phyloP scores from a whole-genome alignment of 1,139 yeast genomes.

The Nakaseomyces nivariensis region DNA sequence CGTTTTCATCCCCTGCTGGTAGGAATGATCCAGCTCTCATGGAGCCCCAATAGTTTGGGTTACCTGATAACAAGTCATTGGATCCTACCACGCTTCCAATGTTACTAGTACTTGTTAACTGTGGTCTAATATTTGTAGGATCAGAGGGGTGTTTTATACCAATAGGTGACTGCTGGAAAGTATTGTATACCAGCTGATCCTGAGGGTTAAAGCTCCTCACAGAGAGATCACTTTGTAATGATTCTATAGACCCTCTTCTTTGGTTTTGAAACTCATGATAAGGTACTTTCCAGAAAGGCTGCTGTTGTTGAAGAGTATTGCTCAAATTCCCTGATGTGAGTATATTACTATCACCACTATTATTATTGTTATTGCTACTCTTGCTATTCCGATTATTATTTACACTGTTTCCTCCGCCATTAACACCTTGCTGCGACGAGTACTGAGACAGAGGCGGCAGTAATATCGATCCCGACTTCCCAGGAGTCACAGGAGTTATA shows the following conservation, averaged over 20 bases:
- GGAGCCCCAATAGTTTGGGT: slow-evolving; percentile 2
- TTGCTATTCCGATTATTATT: not conserved
- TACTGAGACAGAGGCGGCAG: slow-evolving; percentile 27
- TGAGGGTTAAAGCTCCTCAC: slow-evolving; percentile 14
- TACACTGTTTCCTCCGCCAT: not conserved
- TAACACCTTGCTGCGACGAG: slow-evolving; percentile 12
- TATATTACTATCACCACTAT: not conserved
- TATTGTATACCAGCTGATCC: slow-evolving; percentile 13
- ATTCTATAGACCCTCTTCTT: slow-evolving; percentile 25
- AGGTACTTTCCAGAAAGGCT: slow-evolving; percentile 30
- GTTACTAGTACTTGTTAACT: slow-evolving; percentile 12
- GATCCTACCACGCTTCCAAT: slow-evolving; percentile 7
- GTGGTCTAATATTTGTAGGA: slow-evolving; percentile 5
- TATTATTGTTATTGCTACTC: not conserved
- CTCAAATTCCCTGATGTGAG: slow-evolving; percentile 3
- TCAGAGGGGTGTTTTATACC: slow-evolving; percentile 5
- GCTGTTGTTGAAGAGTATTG: slow-evolving; percentile 10
- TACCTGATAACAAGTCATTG: slow-evolving; percentile 1
- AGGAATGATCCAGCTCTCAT: slow-evolving; percentile 3
- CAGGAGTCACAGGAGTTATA: slow-evolving; percentile 9
- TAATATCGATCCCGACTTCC: slow-evolving; percentile 14
- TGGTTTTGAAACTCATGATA: slow-evolving; percentile 27
- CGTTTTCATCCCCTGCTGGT: slow-evolving; percentile 13
- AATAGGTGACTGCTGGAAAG: slow-evolving; percentile 12
- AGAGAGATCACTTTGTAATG: slow-evolving; percentile 24